Base-by-base conservation (phyloP, 352 stramenopile species). In the Poterioochromonas sp. region DNA sequence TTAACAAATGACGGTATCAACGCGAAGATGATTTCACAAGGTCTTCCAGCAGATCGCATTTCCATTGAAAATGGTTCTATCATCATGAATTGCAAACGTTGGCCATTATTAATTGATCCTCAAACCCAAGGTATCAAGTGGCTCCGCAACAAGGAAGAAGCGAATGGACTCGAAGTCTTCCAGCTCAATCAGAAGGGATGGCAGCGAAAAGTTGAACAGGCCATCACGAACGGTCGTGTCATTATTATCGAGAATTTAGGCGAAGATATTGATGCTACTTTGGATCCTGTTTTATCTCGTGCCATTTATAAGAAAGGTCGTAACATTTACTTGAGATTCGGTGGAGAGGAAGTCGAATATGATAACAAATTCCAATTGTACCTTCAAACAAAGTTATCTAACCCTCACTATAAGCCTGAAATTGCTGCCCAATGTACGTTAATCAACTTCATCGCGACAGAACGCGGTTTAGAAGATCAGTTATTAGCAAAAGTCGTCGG, bases 41-140 rank as follows among this genome's bases (percentile, higher is more conserved):
- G 95, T 5, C 83, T 98, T 22, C 94, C 94, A 8, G 93, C 93
- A 51, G 95, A 98, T 87, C 90, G 94, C 35, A 97, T 98, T 70
- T 97, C 92, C 35, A 93, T 98, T 34, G 94, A 98, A 79, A 98
- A 98, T 81, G 92, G 95, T 51, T 92, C 93, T 0, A 96, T 98
- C 73, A 97, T 98, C 81, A 96, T 88, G 40, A 97, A 93, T 69
- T 98, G 92, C 83, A 97, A 97, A 81, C 89, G 94, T 3, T 98
- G 94, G 94, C 94, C 93, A 18, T 81, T 98, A 35, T 90, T 98
- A 51, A 98, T 98, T 73, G 94, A 98, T 82, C 94, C 94, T 76
- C 94, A 98, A 82, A 82, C 95, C 26, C 94, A 98, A 84, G 95
- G 93, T 3, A 98, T 98, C 84, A 98, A 98, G 81, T 98, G 95